A percentile compares a stretch with the other conserved stretches of the same genome.
These are phyloP conservation scores for Simplicillium aogashimaense DNA, from an alignment of 2,329 filamentous ascomycete species.

Conservation along the genomic window DNA sequence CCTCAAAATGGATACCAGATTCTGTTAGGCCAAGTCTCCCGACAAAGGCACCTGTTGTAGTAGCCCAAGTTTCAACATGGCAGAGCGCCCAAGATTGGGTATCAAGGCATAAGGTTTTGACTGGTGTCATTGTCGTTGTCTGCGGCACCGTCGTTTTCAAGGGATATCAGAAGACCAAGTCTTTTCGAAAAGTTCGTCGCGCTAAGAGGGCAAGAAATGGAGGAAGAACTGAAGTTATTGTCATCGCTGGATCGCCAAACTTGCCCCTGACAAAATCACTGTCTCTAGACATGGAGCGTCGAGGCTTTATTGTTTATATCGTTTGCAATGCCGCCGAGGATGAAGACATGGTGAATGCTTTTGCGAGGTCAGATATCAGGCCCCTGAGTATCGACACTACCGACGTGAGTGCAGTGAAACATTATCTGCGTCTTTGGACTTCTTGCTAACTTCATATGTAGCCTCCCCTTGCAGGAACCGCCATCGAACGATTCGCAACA, in stretches of 20 bases:
- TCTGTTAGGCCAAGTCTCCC: constrained; percentile 52
- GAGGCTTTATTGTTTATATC: constrained; percentile 89
- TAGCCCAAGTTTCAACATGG: constrained; percentile 22
- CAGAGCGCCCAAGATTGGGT: constrained; percentile 64
- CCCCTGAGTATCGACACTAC: constrained; percentile 76
- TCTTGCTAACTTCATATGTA: constrained; percentile 18
- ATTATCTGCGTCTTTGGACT: not conserved
- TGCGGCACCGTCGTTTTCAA: constrained; percentile 54
- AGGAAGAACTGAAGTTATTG: constrained; percentile 74
- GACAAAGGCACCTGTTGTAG: constrained; percentile 19
- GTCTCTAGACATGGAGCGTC: constrained; percentile 75
- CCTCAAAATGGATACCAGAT: constrained; percentile 64
- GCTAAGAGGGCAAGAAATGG: constrained; percentile 75
- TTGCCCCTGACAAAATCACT: constrained; percentile 78
- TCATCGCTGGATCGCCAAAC: constrained; percentile 79
- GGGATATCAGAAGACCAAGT: constrained; percentile 39
- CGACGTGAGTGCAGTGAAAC: constrained; percentile 43
- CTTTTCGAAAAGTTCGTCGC: constrained; percentile 57
- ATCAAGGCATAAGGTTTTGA: constrained; percentile 59
- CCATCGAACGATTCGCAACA: constrained; percentile 60
- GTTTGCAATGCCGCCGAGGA: constrained; percentile 81
- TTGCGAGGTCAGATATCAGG: constrained; percentile 72
- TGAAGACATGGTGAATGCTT: constrained; percentile 64
- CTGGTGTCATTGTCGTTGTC: constrained; percentile 60
- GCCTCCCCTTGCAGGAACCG: constrained; percentile 58